Evolutionary conservation across 1,139 yeast genomes (phyloP), one percentile per base, ranked within the genome.

Genomic region (Kodamaea derodonti): DNA sequence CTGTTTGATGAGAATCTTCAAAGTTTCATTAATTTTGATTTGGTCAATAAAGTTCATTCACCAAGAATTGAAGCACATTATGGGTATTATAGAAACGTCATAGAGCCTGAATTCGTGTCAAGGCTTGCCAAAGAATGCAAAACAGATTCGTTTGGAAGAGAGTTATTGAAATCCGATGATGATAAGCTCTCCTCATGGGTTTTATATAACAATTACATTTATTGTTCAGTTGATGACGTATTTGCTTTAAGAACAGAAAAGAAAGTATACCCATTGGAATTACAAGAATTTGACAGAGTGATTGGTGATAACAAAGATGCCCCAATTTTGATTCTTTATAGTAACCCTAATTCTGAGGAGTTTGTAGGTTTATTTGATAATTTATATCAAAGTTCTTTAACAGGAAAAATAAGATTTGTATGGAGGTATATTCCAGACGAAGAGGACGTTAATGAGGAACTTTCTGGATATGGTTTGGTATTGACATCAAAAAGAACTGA

Each of bases 401-500:
- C 63, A 1, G 94, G 86, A 0, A 84, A 85, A 48, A 55, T 88
- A 22, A 69, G 86, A 38, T 83, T 85, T 53, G 72, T 81, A 3
- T 77, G 95, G 83, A 71, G 97, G 45, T 82, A 86, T 47, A 67
- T 77, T 6, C 77, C 79, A 0, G 35, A 56, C 2, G 24, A 34
- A 3, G 18, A 26, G 4, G 30, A 29, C 1, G 8, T 6, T 14
- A 42, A 51, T 7, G 78, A 75, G 29, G 31, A 48, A 0, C 52
- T 84, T 22, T 50, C 75, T 8, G 95, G 94, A 0, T 86, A 77
- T 54, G 94, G 88, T 1, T 80, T 73, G 4, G 81, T 73, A 28
- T 52, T 83, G 32, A 71, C 79, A 1, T 50, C 82, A 40, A 82
- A 81, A 43, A 62, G 81, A 40, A 74, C 84, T 0, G 86, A 81